Conservation (phyloP, 352 stramenopile species). For the Elongisporangium prolatum region DNA sequence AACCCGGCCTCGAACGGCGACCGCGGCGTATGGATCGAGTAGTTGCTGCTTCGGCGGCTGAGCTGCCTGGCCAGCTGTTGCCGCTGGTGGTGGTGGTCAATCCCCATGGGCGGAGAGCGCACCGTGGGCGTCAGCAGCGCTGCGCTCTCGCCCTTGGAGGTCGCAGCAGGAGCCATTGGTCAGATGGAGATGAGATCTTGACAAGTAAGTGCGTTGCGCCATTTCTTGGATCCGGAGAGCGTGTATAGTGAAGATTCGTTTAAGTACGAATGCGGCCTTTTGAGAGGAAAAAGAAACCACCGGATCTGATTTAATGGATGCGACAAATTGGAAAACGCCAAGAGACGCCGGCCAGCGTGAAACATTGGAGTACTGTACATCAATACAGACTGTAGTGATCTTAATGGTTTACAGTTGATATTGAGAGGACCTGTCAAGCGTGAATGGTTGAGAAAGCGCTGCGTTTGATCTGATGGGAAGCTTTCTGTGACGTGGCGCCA, state of each 20-base stretch:
- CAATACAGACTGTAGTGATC: no score
- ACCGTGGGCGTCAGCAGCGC: constrained; percentile 2
- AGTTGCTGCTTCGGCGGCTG: constrained; percentile 8
- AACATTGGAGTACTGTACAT: no score
- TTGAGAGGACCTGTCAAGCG: no score
- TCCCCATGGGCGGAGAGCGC: constrained; percentile 1
- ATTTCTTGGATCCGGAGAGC: not conserved
- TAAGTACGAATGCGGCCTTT: not conserved
- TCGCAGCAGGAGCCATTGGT: constrained; percentile 6
- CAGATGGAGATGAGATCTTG: not conserved
- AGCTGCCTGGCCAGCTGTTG: not conserved
- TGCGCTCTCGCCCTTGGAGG: constrained; percentile 15
- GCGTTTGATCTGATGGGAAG: not conserved
- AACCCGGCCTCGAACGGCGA: constrained; percentile 74
- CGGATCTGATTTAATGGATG: not conserved
- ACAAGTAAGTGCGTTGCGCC: not conserved
- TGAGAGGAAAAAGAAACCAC: not conserved
- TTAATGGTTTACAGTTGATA: no score
- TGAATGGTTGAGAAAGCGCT: no score
- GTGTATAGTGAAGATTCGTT: not conserved
- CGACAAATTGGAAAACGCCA: not conserved
- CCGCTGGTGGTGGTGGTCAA: not conserved
- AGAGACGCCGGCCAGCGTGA: not conserved
- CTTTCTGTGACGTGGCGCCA: not conserved
- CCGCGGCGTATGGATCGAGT: constrained; percentile 22